Base-by-base conservation (phyloP, 768 basidiomycete genomes). In the Pisolithus microcarpus region DNA sequence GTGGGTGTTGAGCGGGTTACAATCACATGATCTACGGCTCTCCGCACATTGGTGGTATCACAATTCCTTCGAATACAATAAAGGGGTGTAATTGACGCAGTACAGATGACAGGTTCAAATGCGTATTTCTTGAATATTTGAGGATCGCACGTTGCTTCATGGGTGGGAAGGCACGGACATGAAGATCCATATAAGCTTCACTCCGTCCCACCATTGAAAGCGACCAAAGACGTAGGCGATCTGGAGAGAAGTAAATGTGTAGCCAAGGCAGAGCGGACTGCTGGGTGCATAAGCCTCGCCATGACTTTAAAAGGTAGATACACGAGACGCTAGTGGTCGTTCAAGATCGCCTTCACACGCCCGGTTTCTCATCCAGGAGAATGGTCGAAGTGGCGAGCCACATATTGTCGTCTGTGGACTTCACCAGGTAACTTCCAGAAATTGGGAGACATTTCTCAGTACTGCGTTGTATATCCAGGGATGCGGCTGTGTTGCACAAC, bases 341-440 rank as follows among this genome's bases (percentile, higher is more conserved):
- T 38, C 92, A 68, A 28, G 91, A 66, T 71, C 1, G 91, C 85
- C 59, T 94, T 94, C 19, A 95, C 68, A 0, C 70, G 68, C 1
- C 91, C 91, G 0, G 78, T 82, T 1, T 53, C 55, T 90, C 86
- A 59, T 93, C 82, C 8, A 94, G 58, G 3, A 93, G 75, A 38
- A 91, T 63, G 0, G 87, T 94, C 0, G 82, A 83, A 0, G 76
- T 90, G 91, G 87, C 18, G 94, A 61, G 0, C 92, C 91, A 3
- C 70, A 63, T 56, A 26, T 26, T 26, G 26, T 26, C 26, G 26
- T 26, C 26, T 6, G 4, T 26, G 26, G 26, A 26, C 26, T 26
- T 26, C 26, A 26, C 26, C 26, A 7, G 5, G 26, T 26, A 6
- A 7, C 26, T 26, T 7, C 26, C 26, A 4, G 26, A 26, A 26